Evolutionary conservation across 1,284 basidiomycete genomes (phyloP), one percentile per base, ranked within the genome.

Genomic region (Jaminaea rosea): DNA sequence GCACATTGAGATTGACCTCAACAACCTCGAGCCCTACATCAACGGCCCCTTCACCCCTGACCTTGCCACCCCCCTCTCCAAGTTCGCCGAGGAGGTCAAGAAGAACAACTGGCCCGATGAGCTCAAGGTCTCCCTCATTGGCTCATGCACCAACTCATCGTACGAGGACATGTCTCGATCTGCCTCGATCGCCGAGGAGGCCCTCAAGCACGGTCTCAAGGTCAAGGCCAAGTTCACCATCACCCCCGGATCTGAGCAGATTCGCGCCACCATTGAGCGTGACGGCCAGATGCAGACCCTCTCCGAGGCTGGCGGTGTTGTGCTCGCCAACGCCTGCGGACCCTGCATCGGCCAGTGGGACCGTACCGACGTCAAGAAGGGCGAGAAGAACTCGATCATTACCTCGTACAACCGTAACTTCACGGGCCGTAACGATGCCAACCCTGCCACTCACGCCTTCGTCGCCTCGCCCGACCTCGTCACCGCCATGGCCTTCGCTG

Each of bases 331-430:
- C 76, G 93, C 93, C 53, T 99, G 93, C 75, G 93, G 93, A 60
- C 93, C 92, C 72, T 97, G 93, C 79, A 97, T 98, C 68, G 94
- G 93, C 73, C 93, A 98, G 77, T 98, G 94, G 94, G 91, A 98
- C 79, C 83, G 93, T 74, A 79, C 83, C 67, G 94, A 98, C 72
- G 87, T 97, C 54, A 85, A 87, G 82, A 99, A 92, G 83, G 93
- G 93, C 72, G 88, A 88, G 69, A 80, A 83, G 73, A 98, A 98
- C 84, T 74, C 96, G 57, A 76, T 76, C 80, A 89, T 97, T 78
- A 94, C 93, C 49, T 97, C 92, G 24, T 98, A 98, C 84, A 98
- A 98, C 85, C 91, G 94, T 78, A 98, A 98, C 86, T 98, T 98
- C 80, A 97, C 93, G 67, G 93, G 91, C 59, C 90, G 93, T 77